Evolutionary conservation across 768 basidiomycete genomes (phyloP), one percentile per base, ranked within the genome.

Genomic region (Termitomyces sp.): DNA sequence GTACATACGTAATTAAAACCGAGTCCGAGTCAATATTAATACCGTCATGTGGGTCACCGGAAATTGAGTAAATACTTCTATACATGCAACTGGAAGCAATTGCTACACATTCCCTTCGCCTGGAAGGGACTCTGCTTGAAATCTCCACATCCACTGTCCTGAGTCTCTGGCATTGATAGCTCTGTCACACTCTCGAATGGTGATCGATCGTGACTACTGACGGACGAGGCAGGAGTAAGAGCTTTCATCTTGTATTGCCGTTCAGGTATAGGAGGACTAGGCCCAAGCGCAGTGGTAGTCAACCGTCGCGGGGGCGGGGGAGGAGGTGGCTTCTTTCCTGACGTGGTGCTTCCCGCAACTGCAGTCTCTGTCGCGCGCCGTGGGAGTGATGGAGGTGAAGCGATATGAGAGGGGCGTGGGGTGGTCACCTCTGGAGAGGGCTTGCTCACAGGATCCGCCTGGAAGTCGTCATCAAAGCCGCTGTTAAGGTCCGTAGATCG

Each of bases 71-170:
- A 5, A 18, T 36, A 22, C 9, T 49, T 55, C 61, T 61, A 61
- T 28, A 68, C 70, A 67, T 87, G 85, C 68, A 77, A 74, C 72
- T 84, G 80, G 66, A 84, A 84, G 71, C 89, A 91, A 64, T 84
- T 86, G 63, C 78, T 85, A 72, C 89, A 89, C 74, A 84, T 78
- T 7, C 87, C 87, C 68, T 80, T 79, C 50, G 79, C 76, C 73
- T 89, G 86, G 75, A 86, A 86, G 46, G 84, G 84, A 69, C 86
- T 85, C 74, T 89, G 87, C 67, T 82, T 82, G 72, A 90, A 89
- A 50, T 80, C 76, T 24, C 63, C 69, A 67, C 89, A 88, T 11
- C 73, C 75, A 22, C 69, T 70, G 24, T 55, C 60, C 33, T 62
- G 62, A 48, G 64, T 49, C 53, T 64, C 66, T 24, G 59, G 59